Evolutionary conservation across 2,329 filamentous ascomycete species (phyloP), one percentile per base, ranked within the genome.

Genomic region (Exophiala oligosperma): DNA sequence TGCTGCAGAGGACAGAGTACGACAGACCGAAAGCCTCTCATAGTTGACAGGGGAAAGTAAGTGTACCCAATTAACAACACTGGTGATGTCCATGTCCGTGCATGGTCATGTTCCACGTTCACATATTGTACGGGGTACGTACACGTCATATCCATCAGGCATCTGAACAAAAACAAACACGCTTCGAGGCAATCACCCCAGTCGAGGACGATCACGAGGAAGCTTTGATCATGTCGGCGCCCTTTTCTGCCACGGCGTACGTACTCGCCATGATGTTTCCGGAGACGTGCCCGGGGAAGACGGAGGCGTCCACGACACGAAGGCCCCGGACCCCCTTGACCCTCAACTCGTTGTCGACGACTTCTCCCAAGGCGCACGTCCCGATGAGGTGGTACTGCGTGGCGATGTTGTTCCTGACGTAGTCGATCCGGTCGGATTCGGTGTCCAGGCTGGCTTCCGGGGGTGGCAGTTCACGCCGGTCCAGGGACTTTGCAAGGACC

Each of bases 311-410:
- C 11, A 74, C 67, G 4, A 76, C 70, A 14, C 74, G 64, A 35
- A 77, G 56, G 6, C 68, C 68, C 46, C 65, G 63, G 3, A 73
- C 71, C 0, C 74, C 74, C 32, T 75, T 71, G 0, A 76, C 73
- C 23, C 63, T 66, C 40, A 76, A 60, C 35, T 68, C 66, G 6
- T 64, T 66, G 61, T 76, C 73, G 4, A 77, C 72, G 1, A 73
- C 72, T 28, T 75, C 71, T 9, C 77, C 77, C 74, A 79, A 75
- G 0, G 76, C 72, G 49, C 74, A 77, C 0, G 74, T 77, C 1
- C 76, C 77, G 11, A 69, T 69, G n/a, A 70, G 70, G 63, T 78
- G 76, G 64, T 74, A 78, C 52, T 74, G 70, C 9, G 71, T 71
- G 23, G 68, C 68, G 58, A 69, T 61, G 63, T 73, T 56, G 49